These are phyloP conservation scores for Purpureocillium takamizusanense DNA, from an alignment of 2,329 filamentous ascomycete species.

Conservation along the genomic window DNA sequence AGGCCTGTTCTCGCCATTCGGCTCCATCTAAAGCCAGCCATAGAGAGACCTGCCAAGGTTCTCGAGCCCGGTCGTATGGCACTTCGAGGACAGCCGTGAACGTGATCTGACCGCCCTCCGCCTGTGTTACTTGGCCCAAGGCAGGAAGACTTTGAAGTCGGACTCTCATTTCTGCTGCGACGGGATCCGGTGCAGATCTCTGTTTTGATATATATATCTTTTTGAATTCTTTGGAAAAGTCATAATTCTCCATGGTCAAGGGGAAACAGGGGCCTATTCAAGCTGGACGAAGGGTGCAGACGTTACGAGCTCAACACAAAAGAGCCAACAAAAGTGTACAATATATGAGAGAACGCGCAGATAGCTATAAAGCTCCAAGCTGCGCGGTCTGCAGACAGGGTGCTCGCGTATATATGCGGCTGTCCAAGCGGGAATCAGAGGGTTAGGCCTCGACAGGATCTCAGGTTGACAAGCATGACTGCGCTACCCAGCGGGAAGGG, in stretches of 20 bases:
- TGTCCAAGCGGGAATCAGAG: no score
- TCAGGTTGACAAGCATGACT: no score
- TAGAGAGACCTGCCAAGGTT: slow-evolving; percentile 62
- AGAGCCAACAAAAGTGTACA: no score
- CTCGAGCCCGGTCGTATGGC: slow-evolving; percentile 39
- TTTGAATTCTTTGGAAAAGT: slow-evolving; percentile 27
- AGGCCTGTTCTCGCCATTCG: slow-evolving; percentile 43
- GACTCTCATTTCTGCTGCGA: slow-evolving; percentile 24
- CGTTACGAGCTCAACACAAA: no score
- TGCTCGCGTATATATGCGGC: no score
- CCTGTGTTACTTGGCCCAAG: slow-evolving; percentile 62
- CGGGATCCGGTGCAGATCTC: slow-evolving; percentile 17
- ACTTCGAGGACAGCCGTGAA: slow-evolving; percentile 67
- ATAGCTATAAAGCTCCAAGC: no score
- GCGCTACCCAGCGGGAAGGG: no score
- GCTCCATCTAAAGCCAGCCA: slow-evolving; percentile 58
- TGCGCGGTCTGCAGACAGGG: no score
- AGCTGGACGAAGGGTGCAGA: no score
- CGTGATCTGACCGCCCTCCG: slow-evolving; percentile 36
- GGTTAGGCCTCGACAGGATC: no score
- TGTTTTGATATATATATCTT: slow-evolving; percentile 27
- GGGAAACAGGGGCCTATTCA: not conserved
- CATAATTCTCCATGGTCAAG: slow-evolving; percentile 19
- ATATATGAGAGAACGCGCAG: no score
- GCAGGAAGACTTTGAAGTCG: slow-evolving; percentile 53